Percentiles rank a stretch among this genome's conserved stretches.
phyloP scores from a whole-genome alignment of 305 asterid genomes.

The Stenogyne calaminthoides region DNA sequence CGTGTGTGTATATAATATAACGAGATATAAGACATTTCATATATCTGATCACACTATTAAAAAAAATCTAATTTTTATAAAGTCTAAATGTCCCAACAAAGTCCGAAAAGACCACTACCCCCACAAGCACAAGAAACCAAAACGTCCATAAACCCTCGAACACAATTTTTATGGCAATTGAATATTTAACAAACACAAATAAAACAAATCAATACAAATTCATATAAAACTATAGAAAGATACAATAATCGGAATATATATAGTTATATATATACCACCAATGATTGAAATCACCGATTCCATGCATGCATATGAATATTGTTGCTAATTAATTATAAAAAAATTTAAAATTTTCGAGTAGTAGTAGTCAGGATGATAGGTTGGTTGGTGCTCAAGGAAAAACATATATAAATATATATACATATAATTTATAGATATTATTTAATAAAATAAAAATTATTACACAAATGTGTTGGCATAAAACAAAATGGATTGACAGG shows the following conservation, averaged over 20 bases:
- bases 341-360: neutral
- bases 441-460: neutral
- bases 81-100: constrained; percentile 45
- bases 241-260: constrained; percentile 15
- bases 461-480: neutral
- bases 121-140: constrained; percentile 48
- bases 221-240: neutral
- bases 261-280: neutral
- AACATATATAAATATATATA: neutral
- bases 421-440: too few species aligned
- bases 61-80: neutral
- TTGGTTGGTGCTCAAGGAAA: neutral
- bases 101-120: constrained; percentile 46
- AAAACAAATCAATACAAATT: neutral
- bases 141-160: constrained; percentile 39
- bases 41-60: constrained; percentile 14
- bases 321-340: neutral
- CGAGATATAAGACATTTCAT: constrained; percentile 46
- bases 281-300: constrained; percentile 26
- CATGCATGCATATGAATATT: constrained; percentile 17
- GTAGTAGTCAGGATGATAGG: neutral
- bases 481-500: constrained; percentile 53
- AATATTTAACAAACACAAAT: constrained; percentile 14
- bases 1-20: neutral
- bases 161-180: constrained; percentile 7